Base-by-base conservation (phyloP, 345 rosid genomes). In the Lepidium didymum region DNA sequence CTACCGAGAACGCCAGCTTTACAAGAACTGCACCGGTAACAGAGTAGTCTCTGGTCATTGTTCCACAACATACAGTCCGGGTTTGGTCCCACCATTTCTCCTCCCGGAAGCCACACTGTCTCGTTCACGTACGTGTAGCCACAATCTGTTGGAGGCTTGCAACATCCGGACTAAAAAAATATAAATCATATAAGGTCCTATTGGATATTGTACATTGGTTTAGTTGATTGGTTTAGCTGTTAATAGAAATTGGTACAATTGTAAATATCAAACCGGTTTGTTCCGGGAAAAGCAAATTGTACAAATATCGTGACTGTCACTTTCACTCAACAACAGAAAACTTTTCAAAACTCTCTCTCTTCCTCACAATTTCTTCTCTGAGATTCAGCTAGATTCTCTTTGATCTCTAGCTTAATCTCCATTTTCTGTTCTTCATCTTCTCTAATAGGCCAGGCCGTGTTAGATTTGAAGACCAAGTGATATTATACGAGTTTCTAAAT, bases 1-100 rank as follows among this genome's bases (percentile, higher is more conserved):
- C 91, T 94, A 50, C 82, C 97, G 13, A 94, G 82, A 23, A 94
- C 95, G 12, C 97, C 97, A 0, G 97, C 99, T 74, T 86, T 94
- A 82, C 99, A 94, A 5, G 99, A 89, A 69, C 81, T 64, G 31
- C 99, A 94, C 3, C 72, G 69, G 60, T 94, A 94, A 79, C 99
- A 94, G 0, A 94, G 79, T 23, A 59, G 79, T 57, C 55, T 37
- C 52, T 91, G 99, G 65, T 94, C 99, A 38, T 85, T 80, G 79
- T 42, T 89, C 97, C 96, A 91, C 21, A 12, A 11, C 36, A 62
- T 60, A 84, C 97, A 94, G 81, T 94, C 97, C 0, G 47, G 45
- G 67, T 85, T 79, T 9, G 46, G 27, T 8, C 70, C 80, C 8
- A 23, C 56, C 51, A 49, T 8, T 10, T 82, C 89, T 8, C 87